Evolutionary conservation across 139 green algal genomes (phyloP).

Genomic region (Ettlia oleoabundans): DNA sequence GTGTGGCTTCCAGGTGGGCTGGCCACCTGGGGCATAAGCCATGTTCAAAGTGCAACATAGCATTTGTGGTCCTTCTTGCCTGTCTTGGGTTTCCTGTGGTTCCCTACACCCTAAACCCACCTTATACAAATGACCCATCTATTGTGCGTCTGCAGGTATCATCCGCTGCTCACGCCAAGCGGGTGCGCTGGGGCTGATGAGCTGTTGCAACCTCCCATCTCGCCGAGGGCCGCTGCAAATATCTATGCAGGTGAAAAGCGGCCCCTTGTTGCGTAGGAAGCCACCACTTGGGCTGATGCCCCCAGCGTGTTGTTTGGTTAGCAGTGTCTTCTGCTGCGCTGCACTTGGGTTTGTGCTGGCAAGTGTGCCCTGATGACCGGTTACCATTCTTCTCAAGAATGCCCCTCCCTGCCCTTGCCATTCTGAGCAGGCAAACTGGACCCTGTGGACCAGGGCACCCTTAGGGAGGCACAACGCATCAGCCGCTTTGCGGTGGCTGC

Average conservation of each 20-base stretch:
- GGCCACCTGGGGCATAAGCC: too few relatives aligned
- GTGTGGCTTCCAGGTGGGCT: neutral
- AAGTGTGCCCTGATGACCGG: neutral
- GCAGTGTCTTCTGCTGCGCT: too few relatives aligned
- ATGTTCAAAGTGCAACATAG: neutral
- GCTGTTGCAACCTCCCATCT: conserved; percentile 1
- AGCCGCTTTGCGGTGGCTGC: conserved; percentile 38
- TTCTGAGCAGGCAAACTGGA: conserved; percentile 23
- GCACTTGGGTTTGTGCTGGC: too few relatives aligned
- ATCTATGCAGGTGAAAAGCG: conserved; percentile 14
- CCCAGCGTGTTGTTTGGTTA: too few relatives aligned
- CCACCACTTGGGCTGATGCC: too few relatives aligned
- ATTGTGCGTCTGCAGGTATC: too few relatives aligned
- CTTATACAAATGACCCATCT: too few relatives aligned
- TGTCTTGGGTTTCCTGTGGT: neutral
- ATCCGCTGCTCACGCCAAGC: conserved; percentile 13
- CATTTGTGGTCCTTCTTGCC: neutral
- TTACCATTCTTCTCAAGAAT: too few relatives aligned
- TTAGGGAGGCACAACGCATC: conserved; percentile 33
- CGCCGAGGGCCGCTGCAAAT: conserved; percentile 26
- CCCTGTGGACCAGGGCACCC: neutral
- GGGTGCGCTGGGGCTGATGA: neutral
- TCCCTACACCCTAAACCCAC: neutral
- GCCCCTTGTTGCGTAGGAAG: neutral
- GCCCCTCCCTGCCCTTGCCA: neutral